Evolutionary conservation across 1,139 yeast genomes (phyloP).

Genomic region (Candida buenavistaensis): DNA sequence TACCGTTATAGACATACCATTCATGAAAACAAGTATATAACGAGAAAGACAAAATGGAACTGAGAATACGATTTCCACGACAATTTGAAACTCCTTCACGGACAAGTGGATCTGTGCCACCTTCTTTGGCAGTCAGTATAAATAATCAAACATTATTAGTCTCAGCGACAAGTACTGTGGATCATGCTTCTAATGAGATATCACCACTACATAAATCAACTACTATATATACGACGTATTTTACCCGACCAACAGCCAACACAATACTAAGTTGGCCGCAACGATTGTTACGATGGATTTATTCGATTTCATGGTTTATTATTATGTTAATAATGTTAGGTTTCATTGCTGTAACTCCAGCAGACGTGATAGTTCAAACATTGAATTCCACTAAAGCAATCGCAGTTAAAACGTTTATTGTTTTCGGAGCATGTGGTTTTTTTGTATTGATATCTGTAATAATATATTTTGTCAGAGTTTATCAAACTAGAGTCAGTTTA

Average conservation of each 20-base stretch:
- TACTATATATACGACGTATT: conserved; percentile 8
- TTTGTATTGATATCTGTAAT: conserved; percentile 51
- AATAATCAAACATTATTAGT: background rate
- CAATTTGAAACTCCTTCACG: background rate
- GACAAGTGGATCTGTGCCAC: too few relatives aligned
- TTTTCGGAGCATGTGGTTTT: conserved; percentile 68
- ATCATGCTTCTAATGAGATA: too few relatives aligned
- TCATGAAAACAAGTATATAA: conserved; percentile 1
- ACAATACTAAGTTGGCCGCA: conserved; percentile 30
- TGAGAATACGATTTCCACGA: background rate
- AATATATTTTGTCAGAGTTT: conserved; percentile 54
- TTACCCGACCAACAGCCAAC: conserved; percentile 6
- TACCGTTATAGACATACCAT: too few relatives aligned
- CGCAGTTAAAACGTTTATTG: conserved; percentile 70
- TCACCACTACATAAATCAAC: conserved; percentile 5
- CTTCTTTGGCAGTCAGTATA: too few relatives aligned
- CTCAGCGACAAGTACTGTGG: background rate
- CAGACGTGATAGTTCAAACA: conserved; percentile 75
- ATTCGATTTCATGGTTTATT: conserved; percentile 55
- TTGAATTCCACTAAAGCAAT: conserved; percentile 48
- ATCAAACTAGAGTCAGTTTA: conserved; percentile 56
- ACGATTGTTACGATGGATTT: conserved; percentile 49
- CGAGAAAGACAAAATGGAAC: background rate
- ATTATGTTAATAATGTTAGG: conserved; percentile 52
- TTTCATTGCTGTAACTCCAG: conserved; percentile 65